A percentile compares a stretch with the other conserved stretches of the same genome.
phyloP scores from a whole-genome alignment of 2,329 filamentous ascomycete species.

The Macroventuria anomochaeta region DNA sequence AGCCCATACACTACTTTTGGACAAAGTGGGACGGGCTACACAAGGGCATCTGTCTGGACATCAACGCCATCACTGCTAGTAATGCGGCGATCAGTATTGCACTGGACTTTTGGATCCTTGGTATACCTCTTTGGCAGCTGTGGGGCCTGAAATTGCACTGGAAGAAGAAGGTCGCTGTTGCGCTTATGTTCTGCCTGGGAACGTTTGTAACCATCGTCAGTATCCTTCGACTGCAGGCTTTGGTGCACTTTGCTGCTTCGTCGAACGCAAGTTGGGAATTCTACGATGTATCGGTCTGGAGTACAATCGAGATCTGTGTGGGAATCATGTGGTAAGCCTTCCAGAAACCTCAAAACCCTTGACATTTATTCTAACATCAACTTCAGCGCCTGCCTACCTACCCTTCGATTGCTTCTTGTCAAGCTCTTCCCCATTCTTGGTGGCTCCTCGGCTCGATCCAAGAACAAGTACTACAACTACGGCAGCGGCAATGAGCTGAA shows the following conservation, averaged over 20 bases:
- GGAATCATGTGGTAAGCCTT: conserved; percentile 49
- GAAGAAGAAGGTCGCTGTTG: conserved; percentile 50
- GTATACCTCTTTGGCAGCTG: conserved; percentile 47
- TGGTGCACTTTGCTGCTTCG: conserved; percentile 53
- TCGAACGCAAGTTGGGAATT: conserved; percentile 52
- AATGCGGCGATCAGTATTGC: conserved; percentile 46
- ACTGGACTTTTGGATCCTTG: conserved; percentile 45
- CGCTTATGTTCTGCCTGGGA: conserved; percentile 50
- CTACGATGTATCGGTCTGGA: conserved; percentile 51
- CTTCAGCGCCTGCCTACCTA: conserved; percentile 51
- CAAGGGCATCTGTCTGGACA: conserved; percentile 44
- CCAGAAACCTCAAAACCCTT: neutral
- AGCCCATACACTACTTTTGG: conserved; percentile 47
- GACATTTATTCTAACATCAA: neutral
- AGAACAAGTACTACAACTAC: conserved; percentile 35
- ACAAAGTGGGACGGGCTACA: conserved; percentile 40
- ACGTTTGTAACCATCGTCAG: conserved; percentile 54
- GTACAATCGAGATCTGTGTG: conserved; percentile 52
- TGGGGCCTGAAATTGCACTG: conserved; percentile 41
- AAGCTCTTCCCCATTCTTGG: conserved; percentile 46
- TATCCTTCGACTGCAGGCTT: conserved; percentile 52
- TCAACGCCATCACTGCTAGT: conserved; percentile 43
- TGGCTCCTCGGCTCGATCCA: conserved; percentile 41
- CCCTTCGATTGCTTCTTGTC: conserved; percentile 47
- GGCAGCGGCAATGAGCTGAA: conserved; percentile 32